A percentile compares a stretch with the other conserved stretches of the same genome.
These are phyloP conservation scores for Acer yangbiense DNA, from an alignment of 345 rosid species.

Conservation along the genomic window DNA sequence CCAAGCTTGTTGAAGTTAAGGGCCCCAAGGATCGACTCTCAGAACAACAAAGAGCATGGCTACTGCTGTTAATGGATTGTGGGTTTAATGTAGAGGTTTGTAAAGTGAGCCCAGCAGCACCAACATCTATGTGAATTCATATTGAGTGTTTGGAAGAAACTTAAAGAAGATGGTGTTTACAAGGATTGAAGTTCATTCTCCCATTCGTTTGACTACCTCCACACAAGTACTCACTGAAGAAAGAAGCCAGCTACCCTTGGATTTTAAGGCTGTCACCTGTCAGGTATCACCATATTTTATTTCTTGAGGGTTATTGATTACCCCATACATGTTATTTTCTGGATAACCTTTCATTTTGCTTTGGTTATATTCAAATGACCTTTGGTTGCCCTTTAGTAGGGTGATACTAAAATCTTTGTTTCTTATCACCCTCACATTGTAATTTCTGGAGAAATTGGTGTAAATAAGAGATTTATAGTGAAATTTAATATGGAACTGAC, in stretches of 20 bases:
- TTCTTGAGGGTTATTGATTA: neutral
- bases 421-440: neutral
- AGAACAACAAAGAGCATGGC: slow-evolving; percentile 92
- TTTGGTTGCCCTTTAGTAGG: neutral
- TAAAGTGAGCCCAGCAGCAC: slow-evolving; percentile 50
- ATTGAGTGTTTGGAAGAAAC: neutral
- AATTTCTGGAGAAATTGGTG: neutral
- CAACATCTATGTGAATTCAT: slow-evolving; percentile 12
- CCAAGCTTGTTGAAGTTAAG: slow-evolving; percentile 95
- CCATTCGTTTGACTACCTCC: neutral
- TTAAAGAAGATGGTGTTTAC: neutral
- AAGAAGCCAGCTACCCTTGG: neutral
- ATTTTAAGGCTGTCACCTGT: neutral
- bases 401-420: neutral
- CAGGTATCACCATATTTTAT: neutral
- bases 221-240: neutral
- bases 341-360: neutral
- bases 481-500: slow-evolving; percentile 22
- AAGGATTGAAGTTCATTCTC: neutral
- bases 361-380: neutral
- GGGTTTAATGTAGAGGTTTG: slow-evolving; percentile 86
- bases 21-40: slow-evolving; percentile 83
- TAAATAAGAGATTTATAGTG: no score
- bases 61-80: slow-evolving; percentile 76
- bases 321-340: neutral